Evolutionary conservation across 495 filamentous ascomycete species (phyloP), one percentile per base, ranked within the genome.

Genomic region (Entonaema liquescens): DNA sequence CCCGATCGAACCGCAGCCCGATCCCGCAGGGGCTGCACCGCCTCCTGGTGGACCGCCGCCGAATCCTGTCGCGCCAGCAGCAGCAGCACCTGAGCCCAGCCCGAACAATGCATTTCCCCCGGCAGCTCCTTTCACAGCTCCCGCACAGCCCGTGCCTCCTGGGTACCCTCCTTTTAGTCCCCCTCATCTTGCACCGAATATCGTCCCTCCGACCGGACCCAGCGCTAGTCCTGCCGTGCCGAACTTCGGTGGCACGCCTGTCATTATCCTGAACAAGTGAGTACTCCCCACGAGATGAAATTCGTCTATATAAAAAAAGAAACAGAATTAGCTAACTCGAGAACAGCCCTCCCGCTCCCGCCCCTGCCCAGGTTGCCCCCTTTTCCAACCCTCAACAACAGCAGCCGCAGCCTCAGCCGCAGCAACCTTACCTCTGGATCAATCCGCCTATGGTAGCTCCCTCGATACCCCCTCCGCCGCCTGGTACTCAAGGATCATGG

Each of bases 391-490:
- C 50, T 25, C 28, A 53, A 13, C 52, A 23, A 26, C 53, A 31
- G 29, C 19, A 13, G 13, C 52, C n/a, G 3, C 28, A 19, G 19
- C 31, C 15, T 0, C 38, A 40, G 5, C 15, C 15, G 13, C 42
- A 47, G 42, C 42, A 47, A 11, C 70, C 70, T 11, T 61, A 47
- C 36, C 70, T 73, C 19, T 66, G 36, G 70, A 29, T 69, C 11
- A 73, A 73, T 44, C 65, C 70, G 17, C 65, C 70, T 1, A 15
- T 73, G 12, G 70, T 69, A 12, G 56, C 61, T 23, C 70, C 70
- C 1, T 68, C 70, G 0, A 35, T 62, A 1, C 60, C 70, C 19
- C 12, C 70, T 1, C 61, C 65, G 15, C 31, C 2, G 15, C 65
- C 58, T 1, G 56, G 56, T n/a, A 66, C 60, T 38, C 62, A 23